Percentiles rank a stretch among this genome's conserved stretches.
Conservation (phyloP, 2,329 filamentous ascomycete genomes). For the Ceratocystis ficicola region DNA sequence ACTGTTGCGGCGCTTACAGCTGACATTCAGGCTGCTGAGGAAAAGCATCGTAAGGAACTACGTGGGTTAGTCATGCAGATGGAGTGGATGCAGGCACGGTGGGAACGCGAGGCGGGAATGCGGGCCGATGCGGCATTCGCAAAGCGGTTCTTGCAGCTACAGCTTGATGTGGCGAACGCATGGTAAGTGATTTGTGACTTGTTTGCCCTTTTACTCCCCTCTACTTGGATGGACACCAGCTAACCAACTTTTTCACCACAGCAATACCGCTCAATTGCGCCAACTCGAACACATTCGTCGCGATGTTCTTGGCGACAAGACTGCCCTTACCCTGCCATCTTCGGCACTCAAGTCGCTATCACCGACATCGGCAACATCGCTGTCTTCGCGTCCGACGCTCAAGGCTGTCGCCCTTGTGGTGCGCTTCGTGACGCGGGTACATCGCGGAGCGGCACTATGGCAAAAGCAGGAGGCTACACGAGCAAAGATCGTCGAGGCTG, state of each 20-base stretch:
- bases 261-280: slow-evolving; percentile 82
- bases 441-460: slow-evolving; percentile 38
- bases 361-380: neutral
- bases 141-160: slow-evolving; percentile 69
- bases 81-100: slow-evolving; percentile 73
- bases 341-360: slow-evolving; percentile 18
- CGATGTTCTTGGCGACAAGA: slow-evolving; percentile 32
- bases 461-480: slow-evolving; percentile 40
- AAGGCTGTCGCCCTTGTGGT: slow-evolving; percentile 37
- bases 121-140: slow-evolving; percentile 70
- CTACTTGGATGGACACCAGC: neutral
- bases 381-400: slow-evolving; percentile 29
- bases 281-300: slow-evolving; percentile 68
- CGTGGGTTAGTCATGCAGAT: slow-evolving; percentile 80
- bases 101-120: slow-evolving; percentile 68
- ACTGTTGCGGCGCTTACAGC: slow-evolving; percentile 28
- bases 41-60: slow-evolving; percentile 61
- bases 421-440: slow-evolving; percentile 42
- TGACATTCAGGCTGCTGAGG: slow-evolving; percentile 37
- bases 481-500: slow-evolving; percentile 37
- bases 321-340: slow-evolving; percentile 23
- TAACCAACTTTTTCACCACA: slow-evolving; percentile 32
- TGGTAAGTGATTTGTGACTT: slow-evolving; percentile 58
- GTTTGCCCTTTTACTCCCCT: slow-evolving; percentile 16
- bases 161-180: slow-evolving; percentile 72